Evolutionary conservation across 2,329 filamentous ascomycete genomes (phyloP).

Genomic region (Rasamsonia emersonii): DNA sequence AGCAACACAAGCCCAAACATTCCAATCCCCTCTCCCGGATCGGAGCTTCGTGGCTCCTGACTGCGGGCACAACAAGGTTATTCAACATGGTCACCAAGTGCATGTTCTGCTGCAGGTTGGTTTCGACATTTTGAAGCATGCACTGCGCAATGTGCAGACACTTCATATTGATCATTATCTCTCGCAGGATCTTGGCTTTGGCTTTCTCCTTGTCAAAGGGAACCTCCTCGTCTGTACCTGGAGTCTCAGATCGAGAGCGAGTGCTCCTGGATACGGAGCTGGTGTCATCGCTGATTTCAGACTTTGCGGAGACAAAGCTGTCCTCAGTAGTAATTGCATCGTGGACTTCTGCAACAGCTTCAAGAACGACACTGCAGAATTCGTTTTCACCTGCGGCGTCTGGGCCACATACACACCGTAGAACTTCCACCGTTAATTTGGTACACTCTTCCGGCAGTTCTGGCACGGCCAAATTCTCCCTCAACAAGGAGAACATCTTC

Average conservation of each 20-base stretch:
- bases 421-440: slow-evolving; percentile 71
- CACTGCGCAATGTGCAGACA: slow-evolving; percentile 95
- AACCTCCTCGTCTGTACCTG: slow-evolving; percentile 50
- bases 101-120: slow-evolving; percentile 78
- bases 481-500: slow-evolving; percentile 89
- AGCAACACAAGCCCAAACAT: slow-evolving; percentile 81
- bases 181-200: slow-evolving; percentile 63
- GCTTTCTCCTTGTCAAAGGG: slow-evolving; percentile 46
- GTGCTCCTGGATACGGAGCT: slow-evolving; percentile 36
- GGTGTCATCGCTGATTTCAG: slow-evolving; percentile 62
- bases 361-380: slow-evolving; percentile 55
- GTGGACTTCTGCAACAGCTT: slow-evolving; percentile 93
- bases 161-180: slow-evolving; percentile 97
- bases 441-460: slow-evolving; percentile 89
- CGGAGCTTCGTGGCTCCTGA: slow-evolving; percentile 84
- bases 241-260: slow-evolving; percentile 35
- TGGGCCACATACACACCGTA: slow-evolving; percentile 71
- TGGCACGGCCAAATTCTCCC: slow-evolving; percentile 74
- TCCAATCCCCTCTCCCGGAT: slow-evolving; percentile 84
- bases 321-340: slow-evolving; percentile 75
- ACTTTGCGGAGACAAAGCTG: slow-evolving; percentile 89
- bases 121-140: slow-evolving; percentile 89
- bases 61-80: slow-evolving; percentile 89
- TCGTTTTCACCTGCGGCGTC: slow-evolving; percentile 42
- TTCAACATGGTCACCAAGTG: slow-evolving; percentile 97